These are phyloP conservation scores for Drosera spatulata DNA, from an alignment of 179 eudicot species.

Conservation along the genomic window DNA sequence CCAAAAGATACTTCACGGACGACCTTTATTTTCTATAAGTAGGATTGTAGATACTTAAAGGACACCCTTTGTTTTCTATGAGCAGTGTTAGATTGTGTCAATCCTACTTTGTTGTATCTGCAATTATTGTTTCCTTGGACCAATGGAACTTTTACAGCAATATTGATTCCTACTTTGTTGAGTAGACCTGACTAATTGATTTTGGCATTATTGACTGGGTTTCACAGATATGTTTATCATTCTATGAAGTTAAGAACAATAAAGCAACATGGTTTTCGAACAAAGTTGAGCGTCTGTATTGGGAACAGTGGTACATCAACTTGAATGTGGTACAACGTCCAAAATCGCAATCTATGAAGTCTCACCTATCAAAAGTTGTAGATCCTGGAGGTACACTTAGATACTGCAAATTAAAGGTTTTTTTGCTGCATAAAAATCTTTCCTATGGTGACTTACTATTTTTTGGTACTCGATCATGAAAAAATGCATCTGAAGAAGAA, in stretches of 20 bases:
- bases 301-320: slow-evolving; percentile 97
- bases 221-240: slow-evolving; percentile 77
- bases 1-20: no score
- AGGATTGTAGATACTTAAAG: no score
- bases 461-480: slow-evolving; percentile 32
- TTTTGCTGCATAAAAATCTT: neutral
- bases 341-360: slow-evolving; percentile 58
- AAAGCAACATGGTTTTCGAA: slow-evolving; percentile 80
- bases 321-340: slow-evolving; percentile 73
- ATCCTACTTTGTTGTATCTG: no score
- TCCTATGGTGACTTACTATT: neutral
- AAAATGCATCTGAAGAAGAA: slow-evolving; percentile 34
- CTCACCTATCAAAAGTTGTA: slow-evolving; percentile 62
- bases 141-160: no score
- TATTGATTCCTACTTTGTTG: neutral
- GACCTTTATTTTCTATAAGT: no score
- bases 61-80: no score
- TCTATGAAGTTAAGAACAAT: slow-evolving; percentile 83
- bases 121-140: no score
- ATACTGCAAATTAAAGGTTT: neutral
- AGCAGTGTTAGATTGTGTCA: no score
- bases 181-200: neutral
- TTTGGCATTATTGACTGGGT: slow-evolving; percentile 1
- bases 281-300: slow-evolving; percentile 75
- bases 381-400: slow-evolving; percentile 70